These are phyloP conservation scores for Colletotrichum simmondsii DNA, from an alignment of 2,329 filamentous ascomycete genomes.

Conservation along the genomic window DNA sequence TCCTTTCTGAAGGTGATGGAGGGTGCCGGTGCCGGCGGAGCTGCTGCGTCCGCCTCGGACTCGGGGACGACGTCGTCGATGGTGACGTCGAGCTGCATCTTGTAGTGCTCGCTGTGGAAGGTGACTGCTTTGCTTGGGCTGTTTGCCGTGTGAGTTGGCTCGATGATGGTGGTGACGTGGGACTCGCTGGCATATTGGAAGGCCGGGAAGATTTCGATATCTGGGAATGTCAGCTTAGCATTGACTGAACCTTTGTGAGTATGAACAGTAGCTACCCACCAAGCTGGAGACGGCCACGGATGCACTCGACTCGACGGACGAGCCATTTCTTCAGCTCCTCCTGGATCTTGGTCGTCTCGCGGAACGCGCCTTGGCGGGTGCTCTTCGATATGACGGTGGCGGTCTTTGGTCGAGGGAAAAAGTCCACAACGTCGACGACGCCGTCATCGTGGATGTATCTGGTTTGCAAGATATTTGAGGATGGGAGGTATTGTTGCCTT, in stretches of 20 bases:
- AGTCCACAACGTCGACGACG: constrained; percentile 78
- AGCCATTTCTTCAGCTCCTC: constrained; percentile 78
- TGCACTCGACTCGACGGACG: constrained; percentile 77
- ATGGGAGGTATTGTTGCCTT: constrained; percentile 77
- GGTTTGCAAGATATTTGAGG: constrained; percentile 80
- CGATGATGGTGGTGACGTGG: constrained; percentile 69
- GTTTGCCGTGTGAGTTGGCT: constrained; percentile 52
- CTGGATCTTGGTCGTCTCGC: constrained; percentile 64
- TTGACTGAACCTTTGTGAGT: rapidly evolving
- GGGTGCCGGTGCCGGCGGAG: constrained; percentile 46
- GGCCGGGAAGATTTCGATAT: constrained; percentile 78
- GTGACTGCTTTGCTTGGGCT: constrained; percentile 68
- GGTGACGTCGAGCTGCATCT: constrained; percentile 75
- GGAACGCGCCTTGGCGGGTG: constrained; percentile 61
- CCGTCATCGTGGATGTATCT: constrained; percentile 82
- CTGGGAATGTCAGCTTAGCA: constrained; percentile 42
- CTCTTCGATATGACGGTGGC: constrained; percentile 60
- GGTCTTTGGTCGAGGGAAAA: constrained; percentile 77
- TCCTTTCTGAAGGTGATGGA: constrained; percentile 66
- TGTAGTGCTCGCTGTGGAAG: constrained; percentile 68
- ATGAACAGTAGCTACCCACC: constrained; percentile 47
- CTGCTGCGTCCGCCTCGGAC: constrained; percentile 52
- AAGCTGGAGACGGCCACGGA: constrained; percentile 73
- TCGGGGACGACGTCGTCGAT: constrained; percentile 65
- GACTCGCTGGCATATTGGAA: constrained; percentile 75